Base-by-base conservation (phyloP, 257 asterid genomes). In the Solanum verrucosum region DNA sequence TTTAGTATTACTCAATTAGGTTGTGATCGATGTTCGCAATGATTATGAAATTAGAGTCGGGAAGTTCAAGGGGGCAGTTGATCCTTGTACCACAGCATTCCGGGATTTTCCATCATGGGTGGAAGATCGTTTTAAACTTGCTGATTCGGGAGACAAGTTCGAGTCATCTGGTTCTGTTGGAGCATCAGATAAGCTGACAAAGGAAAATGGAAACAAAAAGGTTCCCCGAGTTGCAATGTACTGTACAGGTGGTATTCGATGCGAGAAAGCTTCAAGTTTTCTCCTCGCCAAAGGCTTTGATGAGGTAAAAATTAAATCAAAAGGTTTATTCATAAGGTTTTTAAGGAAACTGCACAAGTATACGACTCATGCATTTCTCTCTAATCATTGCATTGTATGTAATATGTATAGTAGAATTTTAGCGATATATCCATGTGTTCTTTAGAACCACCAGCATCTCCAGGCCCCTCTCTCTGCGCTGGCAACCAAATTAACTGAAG, bases 171-270 rank as follows among this genome's bases (percentile, higher is more conserved):
- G 85, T 91, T 85, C 91, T 42, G 65, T 87, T 84, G 93, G 88
- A 88, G 84, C 83, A 70, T 73, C 87, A 38, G 93, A 87, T 63
- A 91, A 87, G 86, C 90, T 88, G 89, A 74, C 68, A 46, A 91
- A 87, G 87, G 92, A 88, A 91, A 89, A 9, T 34, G 95, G 91
- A 83, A 91, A 91, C 90, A 94, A 92, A 89, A 92, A 73, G 88
- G 95, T 87, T 35, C 91, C 99, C 68, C 93, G 94, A 38, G 98
- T 97, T 86, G 99, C 99, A 82, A 97, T 97, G 99, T 97, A 97
- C 93, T 97, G 99, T 86, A 97, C 99, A 12, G 99, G 99, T 89
- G 99, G 99, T 71, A 97, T 97, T 81, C 96, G 99, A 71, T 97
- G 99, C 73, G 99, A 97, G 93, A 97, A 97, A 93, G 99, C 99